Percentiles rank a stretch among this genome's conserved stretches.
Evolutionary conservation across 345 rosid species (phyloP).

Genomic region (Syzygium grande): DNA sequence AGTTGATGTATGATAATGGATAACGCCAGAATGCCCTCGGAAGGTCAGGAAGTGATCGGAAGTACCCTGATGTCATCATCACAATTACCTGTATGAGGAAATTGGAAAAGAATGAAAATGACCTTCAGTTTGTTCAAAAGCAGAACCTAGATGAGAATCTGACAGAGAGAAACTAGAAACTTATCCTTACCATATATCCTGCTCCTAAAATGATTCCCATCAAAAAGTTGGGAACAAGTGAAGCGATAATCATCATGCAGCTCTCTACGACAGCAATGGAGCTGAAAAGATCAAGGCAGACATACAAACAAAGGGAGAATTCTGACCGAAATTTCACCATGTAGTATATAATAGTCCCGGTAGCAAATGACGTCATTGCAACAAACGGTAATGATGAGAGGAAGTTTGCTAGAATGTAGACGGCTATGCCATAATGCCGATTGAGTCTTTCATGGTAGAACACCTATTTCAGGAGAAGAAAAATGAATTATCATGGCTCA

Average conservation of each 20-base stretch:
- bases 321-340: conserved; percentile 80
- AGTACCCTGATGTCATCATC: conserved; percentile 14
- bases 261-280: conserved; percentile 90
- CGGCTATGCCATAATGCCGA: conserved; percentile 77
- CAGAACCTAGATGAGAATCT: not conserved
- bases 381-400: conserved; percentile 77
- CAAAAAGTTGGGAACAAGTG: conserved; percentile 81
- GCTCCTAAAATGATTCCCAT: conserved; percentile 95
- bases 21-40: conserved; percentile 14
- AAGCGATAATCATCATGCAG: conserved; percentile 92
- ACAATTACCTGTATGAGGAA: conserved; percentile 1
- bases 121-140: not conserved
- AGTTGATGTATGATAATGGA: conserved; percentile 11
- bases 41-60: conserved; percentile 3
- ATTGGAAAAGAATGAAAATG: not conserved
- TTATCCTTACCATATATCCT: conserved; percentile 31
- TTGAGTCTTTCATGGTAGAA: conserved; percentile 85
- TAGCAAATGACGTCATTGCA: conserved; percentile 44
- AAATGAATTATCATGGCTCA: not conserved
- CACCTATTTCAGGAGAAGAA: conserved; percentile 35
- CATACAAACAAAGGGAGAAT: conserved; percentile 52
- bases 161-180: not conserved
- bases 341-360: conserved; percentile 82
- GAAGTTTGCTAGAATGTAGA: conserved; percentile 78
- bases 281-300: conserved; percentile 70